These are phyloP conservation scores for Xylariomycetidae sp. DNA, from an alignment of 2,329 filamentous ascomycete genomes.

Conservation along the genomic window DNA sequence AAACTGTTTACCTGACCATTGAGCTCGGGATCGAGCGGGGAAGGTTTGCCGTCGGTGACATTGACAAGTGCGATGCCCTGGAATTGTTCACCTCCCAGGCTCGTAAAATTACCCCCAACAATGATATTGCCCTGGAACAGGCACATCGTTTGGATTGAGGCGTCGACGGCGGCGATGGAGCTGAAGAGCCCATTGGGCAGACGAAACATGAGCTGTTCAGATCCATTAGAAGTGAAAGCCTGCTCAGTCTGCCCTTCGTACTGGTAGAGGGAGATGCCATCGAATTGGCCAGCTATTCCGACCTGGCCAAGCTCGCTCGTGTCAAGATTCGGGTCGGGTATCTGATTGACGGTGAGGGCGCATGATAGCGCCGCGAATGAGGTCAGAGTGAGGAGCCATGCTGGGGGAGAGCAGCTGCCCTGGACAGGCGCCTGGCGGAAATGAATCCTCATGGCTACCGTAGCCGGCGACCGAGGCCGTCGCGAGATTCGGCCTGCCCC, in stretches of 20 bases:
- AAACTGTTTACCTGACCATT: constrained; percentile 77
- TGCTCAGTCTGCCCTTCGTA: constrained; percentile 73
- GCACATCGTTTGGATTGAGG: constrained; percentile 85
- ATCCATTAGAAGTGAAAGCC: constrained; percentile 65
- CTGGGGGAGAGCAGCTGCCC: constrained; percentile 23
- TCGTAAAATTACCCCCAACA: constrained; percentile 93
- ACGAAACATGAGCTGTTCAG: constrained; percentile 70
- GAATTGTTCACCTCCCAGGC: constrained; percentile 69
- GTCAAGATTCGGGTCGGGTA: constrained; percentile 68
- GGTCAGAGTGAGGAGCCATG: constrained; percentile 34
- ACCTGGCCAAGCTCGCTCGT: constrained; percentile 73
- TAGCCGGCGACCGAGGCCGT: constrained; percentile 19
- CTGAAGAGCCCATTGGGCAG: constrained; percentile 82
- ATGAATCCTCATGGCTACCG: constrained; percentile 41
- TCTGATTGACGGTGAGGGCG: constrained; percentile 53
- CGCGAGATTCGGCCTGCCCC: constrained; percentile 14
- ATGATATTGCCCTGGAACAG: constrained; percentile 66
- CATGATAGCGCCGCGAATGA: constrained; percentile 36
- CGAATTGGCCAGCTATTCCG: constrained; percentile 82
- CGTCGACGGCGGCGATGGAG: constrained; percentile 70
- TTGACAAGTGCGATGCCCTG: constrained; percentile 78
- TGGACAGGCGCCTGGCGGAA: constrained; percentile 36
- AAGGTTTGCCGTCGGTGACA: constrained; percentile 62
- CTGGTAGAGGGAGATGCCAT: constrained; percentile 83
- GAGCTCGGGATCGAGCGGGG: constrained; percentile 72